Base-by-base conservation (phyloP, 108 stramenopile species). In the Ochromonas danica region DNA sequence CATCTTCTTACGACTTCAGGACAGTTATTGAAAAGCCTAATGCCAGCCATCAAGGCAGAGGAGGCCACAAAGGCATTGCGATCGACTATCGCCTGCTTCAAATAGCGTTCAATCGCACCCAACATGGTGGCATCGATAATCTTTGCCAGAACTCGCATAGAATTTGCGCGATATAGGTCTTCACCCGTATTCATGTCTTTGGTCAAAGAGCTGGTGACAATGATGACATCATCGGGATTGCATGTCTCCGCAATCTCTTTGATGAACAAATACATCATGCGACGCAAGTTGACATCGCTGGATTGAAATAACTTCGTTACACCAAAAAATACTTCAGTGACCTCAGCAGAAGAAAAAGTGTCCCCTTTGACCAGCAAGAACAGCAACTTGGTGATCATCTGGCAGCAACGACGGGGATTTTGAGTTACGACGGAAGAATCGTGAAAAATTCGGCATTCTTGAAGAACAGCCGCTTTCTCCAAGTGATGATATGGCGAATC, bases 301-400 rank as follows among this genome's bases (percentile, higher is more conserved):
- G 89, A 91, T 94, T 97, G 95, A 83, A 99, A 99, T 39, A 99
- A 91, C 87, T 99, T 99, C 30, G 98, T 99, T 1, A 99, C 98
- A 0, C 97, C 98, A 80, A 99, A 99, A 80, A 99, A 99, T 36
- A 99, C 97, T 65, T 96, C 94, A 1, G 92, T 94, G 0, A 92
- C 71, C 31, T 81, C 75, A 35, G 87, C 80, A 10, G 70, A 71
- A 0, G 67, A 80, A 25, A 91, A 81, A 40, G 82, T 81, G 61
- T 90, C 87, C 2, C 89, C 86, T 75, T 85, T 70, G 10, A 85
- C 65, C 31, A 89, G 82, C 57, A 91, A 83, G 78, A 89, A 85
- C 28, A 99, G 89, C 41, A 99, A 83, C 84, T 99, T 97, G 39
- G 97, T 97, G 86, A 99, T 96, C 51, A 96, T 94, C 75, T 93